Evolutionary conservation across 495 filamentous ascomycete species (phyloP).

Genomic region (Xylaria venustula): DNA sequence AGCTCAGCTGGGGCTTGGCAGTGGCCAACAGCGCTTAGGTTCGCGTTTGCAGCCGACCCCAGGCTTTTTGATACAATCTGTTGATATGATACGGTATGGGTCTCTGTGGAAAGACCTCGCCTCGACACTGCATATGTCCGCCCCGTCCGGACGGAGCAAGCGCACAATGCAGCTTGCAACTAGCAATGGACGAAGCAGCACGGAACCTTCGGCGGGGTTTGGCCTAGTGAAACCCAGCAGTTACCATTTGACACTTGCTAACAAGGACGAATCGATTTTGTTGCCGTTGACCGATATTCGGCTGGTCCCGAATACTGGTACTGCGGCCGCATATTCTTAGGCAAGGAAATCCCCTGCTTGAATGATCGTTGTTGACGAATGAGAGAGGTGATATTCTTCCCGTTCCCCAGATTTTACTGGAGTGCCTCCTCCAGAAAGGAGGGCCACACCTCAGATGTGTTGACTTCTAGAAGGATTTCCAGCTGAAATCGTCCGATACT

Average conservation of each 20-base stretch:
- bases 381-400: background rate
- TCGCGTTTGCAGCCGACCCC: background rate
- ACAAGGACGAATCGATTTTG: background rate
- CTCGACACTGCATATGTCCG: background rate
- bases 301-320: slow-evolving; percentile 3
- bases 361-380: background rate
- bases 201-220: background rate
- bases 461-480: slow-evolving; percentile 12
- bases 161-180: background rate
- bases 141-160: background rate
- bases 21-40: background rate
- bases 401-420: background rate
- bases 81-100: background rate
- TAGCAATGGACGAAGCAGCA: background rate
- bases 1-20: slow-evolving; percentile 5
- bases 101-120: background rate
- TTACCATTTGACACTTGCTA: background rate
- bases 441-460: background rate
- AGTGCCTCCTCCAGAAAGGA: background rate
- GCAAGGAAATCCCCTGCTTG: background rate
- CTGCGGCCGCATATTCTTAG: background rate
- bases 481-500: background rate
- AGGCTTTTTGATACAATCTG: background rate
- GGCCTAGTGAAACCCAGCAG: background rate
- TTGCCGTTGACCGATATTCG: background rate